Percentiles rank a stretch among this genome's conserved stretches.
These are phyloP conservation scores for Globisporangium mamillatum DNA, from an alignment of 352 stramenopile genomes.

Conservation along the genomic window DNA sequence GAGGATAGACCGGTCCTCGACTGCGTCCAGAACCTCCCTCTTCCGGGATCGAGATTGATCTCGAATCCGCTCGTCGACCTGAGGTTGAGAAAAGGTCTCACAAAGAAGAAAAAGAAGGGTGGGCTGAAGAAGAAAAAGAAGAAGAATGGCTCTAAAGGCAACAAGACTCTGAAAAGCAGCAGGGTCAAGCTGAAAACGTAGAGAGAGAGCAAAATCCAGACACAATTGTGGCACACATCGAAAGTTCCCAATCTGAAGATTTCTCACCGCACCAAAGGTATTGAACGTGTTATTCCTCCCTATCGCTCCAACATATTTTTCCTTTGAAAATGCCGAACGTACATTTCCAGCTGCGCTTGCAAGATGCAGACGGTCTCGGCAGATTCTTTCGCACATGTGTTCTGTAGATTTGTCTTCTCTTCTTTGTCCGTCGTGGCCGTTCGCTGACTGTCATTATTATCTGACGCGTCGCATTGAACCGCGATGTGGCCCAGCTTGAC, in stretches of 20 bases:
- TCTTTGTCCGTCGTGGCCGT: not conserved
- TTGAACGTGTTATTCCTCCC: not conserved
- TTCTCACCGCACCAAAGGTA: not conserved
- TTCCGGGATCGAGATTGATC: conserved; percentile 42
- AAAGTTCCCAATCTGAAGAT: not conserved
- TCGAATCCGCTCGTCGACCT: conserved; percentile 43
- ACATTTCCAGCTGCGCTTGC: conserved; percentile 27
- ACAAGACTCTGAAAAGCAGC: conserved; percentile 26
- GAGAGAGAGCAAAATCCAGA: not conserved
- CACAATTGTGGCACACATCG: no score
- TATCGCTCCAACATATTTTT: not conserved
- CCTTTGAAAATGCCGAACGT: conserved; percentile 18
- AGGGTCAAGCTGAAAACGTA: conserved; percentile 10
- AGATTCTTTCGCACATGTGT: not conserved
- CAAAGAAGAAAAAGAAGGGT: conserved; percentile 41
- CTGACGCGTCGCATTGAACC: no score
- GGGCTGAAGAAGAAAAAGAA: conserved; percentile 33
- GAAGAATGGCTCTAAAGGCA: conserved; percentile 21
- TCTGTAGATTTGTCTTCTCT: not conserved
- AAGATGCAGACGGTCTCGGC: conserved; percentile 2
- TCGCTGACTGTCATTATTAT: not conserved
- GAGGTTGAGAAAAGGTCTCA: conserved; percentile 27
- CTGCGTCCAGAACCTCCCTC: conserved; percentile 50
- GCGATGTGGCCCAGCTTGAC: no score
- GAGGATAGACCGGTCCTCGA: conserved; percentile 52